A percentile compares a stretch with the other conserved stretches of the same genome.
Evolutionary conservation across 805 yeast species (phyloP).

Genomic region (Yarrowia sp.): DNA sequence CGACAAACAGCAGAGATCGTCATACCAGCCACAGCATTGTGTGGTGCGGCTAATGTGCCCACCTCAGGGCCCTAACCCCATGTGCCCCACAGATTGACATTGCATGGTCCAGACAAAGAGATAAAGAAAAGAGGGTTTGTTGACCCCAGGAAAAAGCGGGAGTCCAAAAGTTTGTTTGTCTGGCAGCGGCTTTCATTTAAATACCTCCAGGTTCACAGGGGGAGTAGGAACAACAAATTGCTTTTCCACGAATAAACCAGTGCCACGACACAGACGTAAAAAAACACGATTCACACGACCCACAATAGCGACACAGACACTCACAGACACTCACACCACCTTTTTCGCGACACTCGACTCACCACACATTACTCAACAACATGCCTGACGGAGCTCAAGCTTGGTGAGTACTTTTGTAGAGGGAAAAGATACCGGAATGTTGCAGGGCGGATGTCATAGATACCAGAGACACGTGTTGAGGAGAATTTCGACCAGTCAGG

Average conservation of each 20-base stretch:
- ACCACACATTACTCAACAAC: slow-evolving; percentile 21
- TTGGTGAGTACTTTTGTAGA: slow-evolving; percentile 32
- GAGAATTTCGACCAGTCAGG: too few species aligned
- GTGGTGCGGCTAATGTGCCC: slow-evolving; percentile 4
- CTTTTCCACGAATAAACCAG: neutral
- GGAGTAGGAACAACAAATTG: neutral
- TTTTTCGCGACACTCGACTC: neutral
- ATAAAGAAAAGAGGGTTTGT: slow-evolving; percentile 17
- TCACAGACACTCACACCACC: neutral
- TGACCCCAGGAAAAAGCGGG: slow-evolving; percentile 24
- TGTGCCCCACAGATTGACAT: slow-evolving; percentile 23
- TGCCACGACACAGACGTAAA: neutral
- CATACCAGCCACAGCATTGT: neutral
- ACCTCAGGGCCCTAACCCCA: neutral
- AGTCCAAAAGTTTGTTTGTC: neutral
- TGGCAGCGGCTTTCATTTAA: neutral
- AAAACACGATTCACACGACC: neutral
- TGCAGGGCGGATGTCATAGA: too few species aligned
- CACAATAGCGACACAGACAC: neutral
- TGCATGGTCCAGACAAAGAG: slow-evolving; percentile 11
- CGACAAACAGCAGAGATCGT: too few species aligned
- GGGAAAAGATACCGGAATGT: too few species aligned
- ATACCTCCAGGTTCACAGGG: neutral
- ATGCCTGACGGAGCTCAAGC: slow-evolving; percentile 44
- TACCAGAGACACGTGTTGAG: too few species aligned